Evolutionary conservation across 2,329 filamentous ascomycete genomes (phyloP), one percentile per base, ranked within the genome.

Genomic region (Herpotrichia juniperi): DNA sequence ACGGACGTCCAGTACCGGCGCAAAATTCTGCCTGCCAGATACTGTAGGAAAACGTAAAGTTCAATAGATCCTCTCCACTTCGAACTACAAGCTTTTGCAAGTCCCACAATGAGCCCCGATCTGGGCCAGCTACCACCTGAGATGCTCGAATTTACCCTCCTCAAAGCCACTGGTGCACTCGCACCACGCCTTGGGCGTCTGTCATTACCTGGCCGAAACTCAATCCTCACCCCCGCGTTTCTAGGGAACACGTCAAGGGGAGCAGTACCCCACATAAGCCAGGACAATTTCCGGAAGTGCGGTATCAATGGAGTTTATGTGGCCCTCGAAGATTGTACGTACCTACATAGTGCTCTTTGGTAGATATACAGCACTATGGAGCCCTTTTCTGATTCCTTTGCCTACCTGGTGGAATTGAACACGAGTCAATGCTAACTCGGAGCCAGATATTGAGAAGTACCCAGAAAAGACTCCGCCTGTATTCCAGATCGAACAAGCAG

Each of bases 261-360:
- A 19, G 85, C 84, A 1, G 79, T 97, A 30, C 92, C 94, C 46
- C 94, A 99, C 76, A 76, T 99, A 58, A 90, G 93, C 2, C 93
- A 92, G 32, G 94, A 99, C 78, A 89, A 89, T 55, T 79, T 94
- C 59, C 72, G 76, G 34, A 87, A 85, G 49, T 80, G 88, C 64
- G 86, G 82, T 4, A 79, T 96, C 53, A 78, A 79, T 24, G 89
- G 89, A 22, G 81, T 90, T 2, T 96, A 96, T 69, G 79, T 94
- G 66, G 90, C 89, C 0, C 78, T 97, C 24, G 94, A 99, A 79
- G 94, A 99, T 74, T 97, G 94, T 97, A 81, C 75, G 89, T 74
- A 8, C n/a, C n/a, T n/a, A n/a, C n/a, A n/a, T n/a, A n/a, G n/a
- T n/a, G n/a, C n/a, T n/a, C n/a, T n/a, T n/a, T n/a, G n/a, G n/a